Evolutionary conservation across 352 stramenopile genomes (phyloP).

Genomic region (Phytophthora uliginosa): DNA sequence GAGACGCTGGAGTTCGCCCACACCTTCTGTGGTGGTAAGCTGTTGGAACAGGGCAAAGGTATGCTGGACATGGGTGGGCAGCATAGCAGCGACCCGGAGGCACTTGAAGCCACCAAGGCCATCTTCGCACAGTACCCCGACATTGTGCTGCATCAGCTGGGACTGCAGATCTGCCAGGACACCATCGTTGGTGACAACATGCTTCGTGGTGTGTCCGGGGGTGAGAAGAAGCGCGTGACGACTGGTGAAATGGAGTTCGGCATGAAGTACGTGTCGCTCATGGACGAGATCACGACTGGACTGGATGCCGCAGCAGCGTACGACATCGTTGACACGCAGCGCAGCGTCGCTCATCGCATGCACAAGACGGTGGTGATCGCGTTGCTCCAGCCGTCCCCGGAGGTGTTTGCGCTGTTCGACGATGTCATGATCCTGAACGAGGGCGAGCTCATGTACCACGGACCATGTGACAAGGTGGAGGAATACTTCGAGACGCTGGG

Average conservation of each 20-base stretch:
- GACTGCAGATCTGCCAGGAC: conserved; percentile 35
- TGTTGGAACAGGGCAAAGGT: conserved; percentile 15
- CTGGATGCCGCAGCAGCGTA: conserved; percentile 53
- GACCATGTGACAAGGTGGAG: conserved; percentile 26
- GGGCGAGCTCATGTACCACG: conserved; percentile 79
- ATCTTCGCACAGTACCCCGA: conserved; percentile 49
- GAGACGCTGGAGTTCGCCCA: conserved; percentile 65
- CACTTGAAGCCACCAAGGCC: conserved; percentile 20
- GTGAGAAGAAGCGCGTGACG: conserved; percentile 76
- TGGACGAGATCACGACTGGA: conserved; percentile 82
- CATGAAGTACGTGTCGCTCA: conserved; percentile 75
- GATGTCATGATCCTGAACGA: conserved; percentile 47
- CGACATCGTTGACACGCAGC: conserved; percentile 36
- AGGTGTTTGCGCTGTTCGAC: conserved; percentile 90
- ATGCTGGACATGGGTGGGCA: background rate
- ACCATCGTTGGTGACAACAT: conserved; percentile 25
- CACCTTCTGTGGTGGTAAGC: conserved; percentile 24
- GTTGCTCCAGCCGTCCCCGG: conserved; percentile 87
- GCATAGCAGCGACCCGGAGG: background rate
- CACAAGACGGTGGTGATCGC: conserved; percentile 60
- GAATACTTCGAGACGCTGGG: conserved; percentile 48
- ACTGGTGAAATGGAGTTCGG: conserved; percentile 88
- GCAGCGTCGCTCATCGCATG: conserved; percentile 24
- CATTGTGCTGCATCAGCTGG: conserved; percentile 44
- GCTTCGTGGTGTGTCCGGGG: conserved; percentile 72